A percentile compares a stretch with the other conserved stretches of the same genome.
These are phyloP conservation scores for Candida qinlingensis DNA, from an alignment of 805 yeast genomes.

Conservation along the genomic window DNA sequence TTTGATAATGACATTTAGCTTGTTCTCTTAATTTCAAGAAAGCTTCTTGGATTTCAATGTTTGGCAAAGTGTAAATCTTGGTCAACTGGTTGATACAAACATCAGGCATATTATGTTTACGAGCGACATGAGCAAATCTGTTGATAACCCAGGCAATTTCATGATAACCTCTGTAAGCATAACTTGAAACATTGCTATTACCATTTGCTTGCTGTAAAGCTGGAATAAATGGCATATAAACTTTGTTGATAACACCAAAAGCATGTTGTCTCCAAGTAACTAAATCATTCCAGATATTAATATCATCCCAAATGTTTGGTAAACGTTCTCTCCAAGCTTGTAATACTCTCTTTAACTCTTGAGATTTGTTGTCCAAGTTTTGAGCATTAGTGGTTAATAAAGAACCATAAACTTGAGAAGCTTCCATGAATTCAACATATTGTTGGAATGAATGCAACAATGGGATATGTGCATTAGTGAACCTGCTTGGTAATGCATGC, in stretches of 20 bases:
- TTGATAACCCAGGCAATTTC: conserved; percentile 99
- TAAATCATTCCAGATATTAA: conserved; percentile 94
- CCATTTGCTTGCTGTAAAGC: conserved; percentile 69
- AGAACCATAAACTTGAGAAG: conserved; percentile 87
- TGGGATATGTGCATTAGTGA: conserved; percentile 82
- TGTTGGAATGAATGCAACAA: conserved; percentile 93
- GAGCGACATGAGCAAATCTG: conserved; percentile 96
- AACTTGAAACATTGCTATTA: conserved; percentile 73
- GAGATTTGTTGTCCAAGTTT: conserved; percentile 87
- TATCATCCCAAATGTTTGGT: conserved; percentile 97
- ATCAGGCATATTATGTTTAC: conserved; percentile 94
- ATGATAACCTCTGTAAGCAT: conserved; percentile 96
- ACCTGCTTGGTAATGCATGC: conserved; percentile 76
- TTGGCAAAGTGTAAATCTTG: conserved; percentile 91
- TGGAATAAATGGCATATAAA: conserved; percentile 88
- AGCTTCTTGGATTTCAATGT: conserved; percentile 97
- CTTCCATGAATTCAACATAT: conserved; percentile 95
- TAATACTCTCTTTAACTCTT: conserved; percentile 87
- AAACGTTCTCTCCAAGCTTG: conserved; percentile 98
- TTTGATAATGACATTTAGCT: conserved; percentile 95
- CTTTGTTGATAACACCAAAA: conserved; percentile 90
- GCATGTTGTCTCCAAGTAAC: conserved; percentile 99
- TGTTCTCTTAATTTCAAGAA: conserved; percentile 93
- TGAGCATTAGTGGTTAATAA: conserved; percentile 86
- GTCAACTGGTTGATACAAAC: conserved; percentile 92